Evolutionary conservation across 164 flowering plant species (phyloP), one percentile per base, ranked within the genome.

Genomic region (Protea cynaroides): DNA sequence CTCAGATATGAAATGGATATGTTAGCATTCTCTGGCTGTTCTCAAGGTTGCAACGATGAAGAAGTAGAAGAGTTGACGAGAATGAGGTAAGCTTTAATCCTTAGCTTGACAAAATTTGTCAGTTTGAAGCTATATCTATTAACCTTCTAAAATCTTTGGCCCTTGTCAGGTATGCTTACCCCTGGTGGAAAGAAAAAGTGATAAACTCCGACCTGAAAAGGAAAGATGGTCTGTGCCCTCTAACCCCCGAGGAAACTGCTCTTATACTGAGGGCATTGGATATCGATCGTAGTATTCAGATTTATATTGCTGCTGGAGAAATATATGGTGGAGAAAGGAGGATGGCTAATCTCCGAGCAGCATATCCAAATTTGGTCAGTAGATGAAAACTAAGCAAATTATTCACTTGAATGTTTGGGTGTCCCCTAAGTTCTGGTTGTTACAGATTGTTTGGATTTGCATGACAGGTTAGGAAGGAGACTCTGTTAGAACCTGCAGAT

Each of bases 181-280:
- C 97, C 0, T 91, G 97, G 97, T 91, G 97, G 97, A 91, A 89
- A 72, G 97, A 91, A 68, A 91, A 91, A 75, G 75, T 84, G 12
- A 91, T 91, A 66, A 75, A 89, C 64, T 91, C 97, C 1, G 87
- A 81, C 37, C 60, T 81, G 83, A 91, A 87, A 70, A 83, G 97
- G 67, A 87, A 73, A 80, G 96, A 87, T 64, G 97, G 97, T 12
- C 61, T 86, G 54, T 91, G 97, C 70, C 97, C 97, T 34, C 80
- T 91, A 81, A 91, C 97, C 18, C 97, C 97, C 7, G 97, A 91
- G 61, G 97, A 91, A 81, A 91, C 93, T 68, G 86, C 90, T 25
- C 86, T 91, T 24, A 76, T 84, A 0, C 67, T 91, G 34, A 78
- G 76, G 72, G 97, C 96, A n/a, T 69, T 89, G 49, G 90, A 78